These are phyloP conservation scores for Boletus vermiculosoides DNA, from an alignment of 768 basidiomycete genomes.

Conservation along the genomic window DNA sequence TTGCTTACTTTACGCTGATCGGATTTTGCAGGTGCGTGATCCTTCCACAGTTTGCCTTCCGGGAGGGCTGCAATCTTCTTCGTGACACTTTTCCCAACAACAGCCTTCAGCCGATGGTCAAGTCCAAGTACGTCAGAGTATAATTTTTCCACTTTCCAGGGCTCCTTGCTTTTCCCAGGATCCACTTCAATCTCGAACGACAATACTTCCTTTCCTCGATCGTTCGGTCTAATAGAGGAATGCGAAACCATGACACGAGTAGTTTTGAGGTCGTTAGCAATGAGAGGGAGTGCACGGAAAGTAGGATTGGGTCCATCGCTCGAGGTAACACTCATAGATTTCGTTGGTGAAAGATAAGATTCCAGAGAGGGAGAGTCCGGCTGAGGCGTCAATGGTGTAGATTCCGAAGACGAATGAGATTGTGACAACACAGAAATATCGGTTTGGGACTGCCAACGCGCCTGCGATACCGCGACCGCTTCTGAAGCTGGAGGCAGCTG, in stretches of 20 bases:
- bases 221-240: constrained; percentile 85
- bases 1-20: constrained; percentile 88
- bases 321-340: constrained; percentile 18
- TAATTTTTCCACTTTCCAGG: constrained; percentile 88
- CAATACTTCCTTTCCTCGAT: constrained; percentile 88
- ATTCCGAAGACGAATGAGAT: constrained; percentile 25
- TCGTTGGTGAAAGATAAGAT: constrained; percentile 30
- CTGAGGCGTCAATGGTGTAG: constrained; percentile 12
- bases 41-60: constrained; percentile 93
- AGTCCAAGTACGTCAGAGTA: constrained; percentile 90
- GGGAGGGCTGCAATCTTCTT: constrained; percentile 83
- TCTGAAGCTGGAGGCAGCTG: constrained; percentile 23
- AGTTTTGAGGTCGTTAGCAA: constrained; percentile 68
- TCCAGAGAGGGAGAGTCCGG: constrained; percentile 32
- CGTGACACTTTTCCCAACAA: constrained; percentile 57
- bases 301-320: constrained; percentile 36
- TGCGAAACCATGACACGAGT: constrained; percentile 72
- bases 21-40: constrained; percentile 94
- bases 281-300: constrained; percentile 72
- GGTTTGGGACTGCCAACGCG: constrained; percentile 24
- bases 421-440: constrained; percentile 23
- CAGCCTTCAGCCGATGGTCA: constrained; percentile 69
- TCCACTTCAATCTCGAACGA: constrained; percentile 81
- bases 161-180: constrained; percentile 66
- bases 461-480: constrained; percentile 16